Evolutionary conservation across 441 rosid genomes (phyloP).

Genomic region (Macaranga tanarius): DNA sequence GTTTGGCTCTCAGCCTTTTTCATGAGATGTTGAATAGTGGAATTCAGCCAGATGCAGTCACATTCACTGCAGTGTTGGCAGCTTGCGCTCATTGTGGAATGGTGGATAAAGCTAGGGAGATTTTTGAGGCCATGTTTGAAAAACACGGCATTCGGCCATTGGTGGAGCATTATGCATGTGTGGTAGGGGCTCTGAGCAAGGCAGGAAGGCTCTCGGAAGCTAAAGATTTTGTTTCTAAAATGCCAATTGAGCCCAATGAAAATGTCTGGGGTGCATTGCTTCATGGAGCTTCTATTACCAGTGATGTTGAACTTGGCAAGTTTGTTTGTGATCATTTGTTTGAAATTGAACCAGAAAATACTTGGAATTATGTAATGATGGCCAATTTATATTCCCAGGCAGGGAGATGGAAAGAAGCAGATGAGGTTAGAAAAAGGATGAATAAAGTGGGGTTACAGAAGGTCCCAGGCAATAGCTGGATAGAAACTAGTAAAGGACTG

Average conservation of each 20-base stretch:
- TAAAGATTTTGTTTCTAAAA: conserved; percentile 53
- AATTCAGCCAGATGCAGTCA: conserved; percentile 65
- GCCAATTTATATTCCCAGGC: conserved; percentile 76
- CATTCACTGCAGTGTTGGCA: conserved; percentile 66
- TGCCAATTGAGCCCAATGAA: conserved; percentile 69
- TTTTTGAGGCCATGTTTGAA: conserved; percentile 51
- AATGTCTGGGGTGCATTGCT: conserved; percentile 88
- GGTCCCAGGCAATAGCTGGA: conserved; percentile 74
- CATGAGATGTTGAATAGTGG: conserved; percentile 52
- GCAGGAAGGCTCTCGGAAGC: conserved; percentile 75
- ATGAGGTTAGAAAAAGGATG: conserved; percentile 59
- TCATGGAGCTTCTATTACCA: conserved; percentile 65
- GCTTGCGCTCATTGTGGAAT: conserved; percentile 76
- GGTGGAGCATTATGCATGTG: conserved; percentile 78
- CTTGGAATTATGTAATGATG: conserved; percentile 73
- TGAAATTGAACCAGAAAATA: conserved; percentile 72
- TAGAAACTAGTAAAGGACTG: conserved; percentile 45
- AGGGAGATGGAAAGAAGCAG: conserved; percentile 85
- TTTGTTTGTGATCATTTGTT: conserved; percentile 56
- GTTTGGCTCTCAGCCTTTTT: conserved; percentile 48
- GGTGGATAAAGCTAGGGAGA: conserved; percentile 52
- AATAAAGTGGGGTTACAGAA: conserved; percentile 57
- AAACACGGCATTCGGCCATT: conserved; percentile 51
- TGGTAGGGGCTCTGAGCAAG: conserved; percentile 73
- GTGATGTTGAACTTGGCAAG: conserved; percentile 66